Conservation (phyloP, 768 basidiomycete species). For the Mycena latifolia region DNA sequence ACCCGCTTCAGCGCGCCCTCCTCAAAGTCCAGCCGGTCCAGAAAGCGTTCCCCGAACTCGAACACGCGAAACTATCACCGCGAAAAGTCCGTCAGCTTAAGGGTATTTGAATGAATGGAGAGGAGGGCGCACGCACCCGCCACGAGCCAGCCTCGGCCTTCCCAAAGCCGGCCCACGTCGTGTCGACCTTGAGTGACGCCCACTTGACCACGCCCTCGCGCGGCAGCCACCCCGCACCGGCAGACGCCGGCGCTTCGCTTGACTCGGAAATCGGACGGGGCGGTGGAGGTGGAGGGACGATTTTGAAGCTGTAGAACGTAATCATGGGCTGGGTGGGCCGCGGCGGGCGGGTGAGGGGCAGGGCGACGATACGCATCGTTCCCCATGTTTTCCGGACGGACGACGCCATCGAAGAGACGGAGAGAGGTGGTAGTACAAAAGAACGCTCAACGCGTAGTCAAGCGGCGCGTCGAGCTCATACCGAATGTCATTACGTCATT, state of each 20-base stretch:
- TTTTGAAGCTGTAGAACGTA: constrained; percentile 31
- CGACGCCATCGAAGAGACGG: constrained; percentile 10
- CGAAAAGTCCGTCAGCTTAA: not conserved
- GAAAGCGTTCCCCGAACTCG: constrained; percentile 72
- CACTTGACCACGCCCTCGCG: constrained; percentile 62
- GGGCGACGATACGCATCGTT: constrained; percentile 57
- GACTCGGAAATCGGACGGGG: constrained; percentile 49
- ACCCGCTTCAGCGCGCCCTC: constrained; percentile 81
- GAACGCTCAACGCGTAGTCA: constrained; percentile 11
- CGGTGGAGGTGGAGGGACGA: constrained; percentile 46
- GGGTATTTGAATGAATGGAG: too few relatives aligned
- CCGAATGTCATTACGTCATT: constrained; percentile 19
- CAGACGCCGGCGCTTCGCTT: constrained; percentile 43
- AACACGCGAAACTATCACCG: constrained; percentile 67
- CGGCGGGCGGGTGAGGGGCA: constrained; percentile 57
- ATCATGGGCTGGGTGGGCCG: constrained; percentile 29
- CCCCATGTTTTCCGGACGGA: constrained; percentile 28
- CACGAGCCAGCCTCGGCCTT: constrained; percentile 74
- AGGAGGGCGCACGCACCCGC: constrained; percentile 64
- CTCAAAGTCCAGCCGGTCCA: constrained; percentile 84
- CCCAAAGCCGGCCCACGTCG: constrained; percentile 77
- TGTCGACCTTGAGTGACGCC: constrained; percentile 63
- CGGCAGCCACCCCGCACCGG: constrained; percentile 50
- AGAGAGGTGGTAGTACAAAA: not conserved
- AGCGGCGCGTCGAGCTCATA: constrained; percentile 42